These are phyloP conservation scores for Guyanaporus albipodus DNA, from an alignment of 768 basidiomycete species.

Conservation along the genomic window DNA sequence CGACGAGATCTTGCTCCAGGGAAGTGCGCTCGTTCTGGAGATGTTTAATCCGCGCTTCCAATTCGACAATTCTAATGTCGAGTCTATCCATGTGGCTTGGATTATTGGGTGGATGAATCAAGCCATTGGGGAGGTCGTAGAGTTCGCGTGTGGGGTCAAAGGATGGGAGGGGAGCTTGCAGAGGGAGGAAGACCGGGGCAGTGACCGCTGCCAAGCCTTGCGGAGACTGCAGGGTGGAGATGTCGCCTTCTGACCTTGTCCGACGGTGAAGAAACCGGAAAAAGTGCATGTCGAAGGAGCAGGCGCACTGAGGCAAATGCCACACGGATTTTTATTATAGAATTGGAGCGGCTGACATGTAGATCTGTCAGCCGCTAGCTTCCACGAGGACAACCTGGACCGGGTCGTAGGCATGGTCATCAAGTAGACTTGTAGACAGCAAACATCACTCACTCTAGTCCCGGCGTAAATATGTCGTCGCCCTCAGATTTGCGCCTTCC, in stretches of 20 bases:
- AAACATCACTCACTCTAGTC: no score
- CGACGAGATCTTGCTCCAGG: constrained; percentile 27
- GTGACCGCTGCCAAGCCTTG: not conserved
- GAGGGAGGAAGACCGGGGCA: constrained; percentile 24
- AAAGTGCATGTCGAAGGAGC: constrained; percentile 38
- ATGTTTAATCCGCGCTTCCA: constrained; percentile 11
- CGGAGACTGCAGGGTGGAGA: constrained; percentile 21
- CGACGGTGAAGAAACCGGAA: constrained; percentile 47
- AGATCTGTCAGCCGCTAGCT: constrained; percentile 12
- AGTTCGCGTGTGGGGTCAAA: constrained; percentile 25
- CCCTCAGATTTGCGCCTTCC: no score
- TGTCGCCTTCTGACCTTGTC: constrained; percentile 43
- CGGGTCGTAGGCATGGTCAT: no score
- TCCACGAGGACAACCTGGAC: constrained; percentile 3
- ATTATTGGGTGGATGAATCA: not conserved
- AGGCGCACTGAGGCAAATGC: not conserved
- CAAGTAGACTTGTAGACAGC: no score
- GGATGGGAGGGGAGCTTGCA: constrained; percentile 20
- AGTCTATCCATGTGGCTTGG: not conserved
- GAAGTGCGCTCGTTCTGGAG: constrained; percentile 14
- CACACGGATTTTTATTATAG: constrained; percentile 17
- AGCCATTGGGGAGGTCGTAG: constrained; percentile 5
- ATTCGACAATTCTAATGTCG: constrained; percentile 6
- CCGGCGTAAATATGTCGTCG: no score
- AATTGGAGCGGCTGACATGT: constrained; percentile 16